Conservation (phyloP, 2,329 filamentous ascomycete genomes). For the Helotiales sp. region DNA sequence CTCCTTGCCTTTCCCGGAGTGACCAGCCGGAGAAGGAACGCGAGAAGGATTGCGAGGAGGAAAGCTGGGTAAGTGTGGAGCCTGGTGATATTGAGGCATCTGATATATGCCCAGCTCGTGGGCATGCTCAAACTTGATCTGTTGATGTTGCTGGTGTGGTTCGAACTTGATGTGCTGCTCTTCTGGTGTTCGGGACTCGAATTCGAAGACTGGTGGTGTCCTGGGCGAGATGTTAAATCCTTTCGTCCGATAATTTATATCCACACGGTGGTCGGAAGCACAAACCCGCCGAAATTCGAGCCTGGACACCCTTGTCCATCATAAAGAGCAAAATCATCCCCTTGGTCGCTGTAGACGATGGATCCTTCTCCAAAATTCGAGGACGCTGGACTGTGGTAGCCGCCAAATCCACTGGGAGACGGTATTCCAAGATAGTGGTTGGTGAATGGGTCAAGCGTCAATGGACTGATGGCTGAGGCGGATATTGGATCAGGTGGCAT, state of each 20-base stretch:
- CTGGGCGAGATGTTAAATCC: conserved; percentile 44
- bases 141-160: conserved; percentile 31
- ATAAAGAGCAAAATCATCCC: conserved; percentile 52
- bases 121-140: conserved; percentile 9
- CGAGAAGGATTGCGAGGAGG: conserved; percentile 37
- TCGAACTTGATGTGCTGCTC: conserved; percentile 36
- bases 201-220: conserved; percentile 39
- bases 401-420: conserved; percentile 59
- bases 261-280: conserved; percentile 45
- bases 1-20: conserved; percentile 41
- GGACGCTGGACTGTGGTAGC: conserved; percentile 64
- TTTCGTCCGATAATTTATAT: conserved; percentile 43
- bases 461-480: conserved; percentile 56
- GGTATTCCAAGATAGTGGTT: conserved; percentile 67
- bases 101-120: conserved; percentile 29
- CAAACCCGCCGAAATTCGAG: conserved; percentile 45
- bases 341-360: conserved; percentile 65
- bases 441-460: conserved; percentile 58
- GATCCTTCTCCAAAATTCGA: conserved; percentile 68
- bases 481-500: conserved; percentile 55
- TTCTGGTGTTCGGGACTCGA: conserved; percentile 34
- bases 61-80: conserved; percentile 35
- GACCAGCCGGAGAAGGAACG: conserved; percentile 34
- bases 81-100: conserved; percentile 24
- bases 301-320: conserved; percentile 40